Evolutionary conservation across 257 asterid species (phyloP).

Genomic region (Phtheirospermum japonicum): DNA sequence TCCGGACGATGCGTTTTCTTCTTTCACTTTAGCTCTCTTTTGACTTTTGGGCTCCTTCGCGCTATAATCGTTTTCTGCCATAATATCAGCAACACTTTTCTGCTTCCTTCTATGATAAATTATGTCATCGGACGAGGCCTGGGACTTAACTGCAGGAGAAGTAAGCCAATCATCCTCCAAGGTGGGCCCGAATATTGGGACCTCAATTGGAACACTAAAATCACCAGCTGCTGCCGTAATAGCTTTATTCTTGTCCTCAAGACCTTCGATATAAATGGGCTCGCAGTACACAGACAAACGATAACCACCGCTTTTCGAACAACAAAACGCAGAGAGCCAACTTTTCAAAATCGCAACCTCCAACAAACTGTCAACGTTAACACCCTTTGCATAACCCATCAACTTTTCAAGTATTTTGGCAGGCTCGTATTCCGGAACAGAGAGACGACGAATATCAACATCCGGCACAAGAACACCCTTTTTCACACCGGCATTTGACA

Average conservation of each 20-base stretch:
- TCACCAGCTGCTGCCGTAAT: slow-evolving; percentile 24
- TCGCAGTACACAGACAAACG: slow-evolving; percentile 35
- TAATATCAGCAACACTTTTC: slow-evolving; percentile 67
- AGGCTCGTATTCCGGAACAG: slow-evolving; percentile 41
- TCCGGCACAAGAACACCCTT: slow-evolving; percentile 52
- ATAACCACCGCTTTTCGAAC: slow-evolving; percentile 40
- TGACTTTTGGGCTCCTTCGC: slow-evolving; percentile 20
- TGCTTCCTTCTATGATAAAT: slow-evolving; percentile 46
- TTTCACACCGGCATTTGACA: slow-evolving; percentile 53
- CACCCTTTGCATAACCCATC: slow-evolving; percentile 27
- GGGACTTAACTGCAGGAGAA: slow-evolving; percentile 26
- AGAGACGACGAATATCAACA: slow-evolving; percentile 39
- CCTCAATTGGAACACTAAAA: slow-evolving; percentile 35
- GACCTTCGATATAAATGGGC: slow-evolving; percentile 55
- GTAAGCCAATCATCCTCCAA: slow-evolving; percentile 37
- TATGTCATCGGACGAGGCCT: slow-evolving; percentile 32
- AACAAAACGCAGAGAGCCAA: slow-evolving; percentile 59
- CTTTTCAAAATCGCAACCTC: slow-evolving; percentile 54
- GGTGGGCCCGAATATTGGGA: slow-evolving; percentile 39
- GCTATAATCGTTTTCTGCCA: slow-evolving; percentile 30
- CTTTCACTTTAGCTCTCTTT: slow-evolving; percentile 21
- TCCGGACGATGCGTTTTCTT: slow-evolving; percentile 26
- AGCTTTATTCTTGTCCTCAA: slow-evolving; percentile 44
- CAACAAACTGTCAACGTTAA: slow-evolving; percentile 33
- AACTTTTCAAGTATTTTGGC: slow-evolving; percentile 38